phyloP scores from a whole-genome alignment of 148 eudicot species.

The Fagopyrum esculentum region DNA sequence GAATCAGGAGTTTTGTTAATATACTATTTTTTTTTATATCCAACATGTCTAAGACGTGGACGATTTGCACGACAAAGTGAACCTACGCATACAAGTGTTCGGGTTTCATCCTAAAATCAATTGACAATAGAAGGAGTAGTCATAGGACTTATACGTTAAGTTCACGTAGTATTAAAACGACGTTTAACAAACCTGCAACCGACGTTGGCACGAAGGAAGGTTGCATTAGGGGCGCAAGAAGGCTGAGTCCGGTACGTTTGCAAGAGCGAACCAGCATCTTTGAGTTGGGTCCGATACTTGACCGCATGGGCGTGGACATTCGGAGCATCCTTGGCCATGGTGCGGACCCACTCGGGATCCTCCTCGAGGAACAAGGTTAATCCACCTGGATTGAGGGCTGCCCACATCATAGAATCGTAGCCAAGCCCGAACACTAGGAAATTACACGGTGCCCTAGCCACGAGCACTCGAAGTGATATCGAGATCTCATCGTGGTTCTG shows the following conservation, averaged over 20 bases:
- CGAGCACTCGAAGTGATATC: constrained; percentile 29
- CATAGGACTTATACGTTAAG: too few species aligned
- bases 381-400: constrained; percentile 44
- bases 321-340: constrained; percentile 24
- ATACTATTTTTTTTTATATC: too few species aligned
- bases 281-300: constrained; percentile 31
- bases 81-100: too few species aligned
- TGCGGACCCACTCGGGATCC: constrained; percentile 30
- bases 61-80: too few species aligned
- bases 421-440: constrained; percentile 52
- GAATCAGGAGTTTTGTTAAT: not conserved
- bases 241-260: constrained; percentile 21
- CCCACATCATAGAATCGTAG: constrained; percentile 52
- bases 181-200: constrained; percentile 27
- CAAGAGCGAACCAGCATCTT: constrained; percentile 33
- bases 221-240: constrained; percentile 29
- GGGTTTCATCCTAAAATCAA: too few species aligned
- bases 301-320: constrained; percentile 28
- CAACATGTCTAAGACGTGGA: too few species aligned
- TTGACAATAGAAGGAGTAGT: too few species aligned
- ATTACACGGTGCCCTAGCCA: constrained; percentile 30
- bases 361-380: constrained; percentile 44
- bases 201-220: constrained; percentile 26
- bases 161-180: too few species aligned
- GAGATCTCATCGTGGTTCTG: constrained; percentile 35